Conservation (phyloP, 305 asterid genomes). For the Fraxinus albicans region DNA sequence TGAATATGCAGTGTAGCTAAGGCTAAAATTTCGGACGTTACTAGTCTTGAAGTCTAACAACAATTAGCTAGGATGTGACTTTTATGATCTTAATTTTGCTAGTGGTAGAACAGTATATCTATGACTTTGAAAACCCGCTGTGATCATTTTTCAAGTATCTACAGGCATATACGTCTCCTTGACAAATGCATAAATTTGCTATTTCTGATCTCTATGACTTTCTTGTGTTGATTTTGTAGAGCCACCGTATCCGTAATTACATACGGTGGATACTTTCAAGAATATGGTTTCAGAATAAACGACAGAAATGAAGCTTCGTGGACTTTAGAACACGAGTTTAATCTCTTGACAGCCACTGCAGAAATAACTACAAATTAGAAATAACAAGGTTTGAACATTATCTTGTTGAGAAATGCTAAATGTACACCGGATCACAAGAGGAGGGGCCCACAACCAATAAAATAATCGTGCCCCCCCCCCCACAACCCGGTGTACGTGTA, state of each 20-base stretch:
- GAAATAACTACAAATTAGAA: constrained; percentile 27
- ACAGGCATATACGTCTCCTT: not conserved
- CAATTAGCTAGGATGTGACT: not conserved
- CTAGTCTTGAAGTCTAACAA: not conserved
- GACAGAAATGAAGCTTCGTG: constrained; percentile 70
- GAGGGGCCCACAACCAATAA: no score
- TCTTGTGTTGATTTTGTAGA: constrained; percentile 40
- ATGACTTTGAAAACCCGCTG: not conserved
- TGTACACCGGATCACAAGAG: no score
- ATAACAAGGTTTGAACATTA: not conserved
- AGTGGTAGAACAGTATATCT: not conserved
- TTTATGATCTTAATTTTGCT: not conserved
- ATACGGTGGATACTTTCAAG: constrained; percentile 66
- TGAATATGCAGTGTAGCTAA: not conserved
- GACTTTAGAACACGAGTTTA: constrained; percentile 72
- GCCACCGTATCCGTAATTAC: constrained; percentile 70
- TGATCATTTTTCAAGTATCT: not conserved
- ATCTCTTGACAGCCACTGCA: constrained; percentile 56
- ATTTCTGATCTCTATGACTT: constrained; percentile 13
- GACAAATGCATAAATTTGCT: not conserved
- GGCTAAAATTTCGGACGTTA: not conserved
- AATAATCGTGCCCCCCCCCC: no score
- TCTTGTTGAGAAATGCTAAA: no score
- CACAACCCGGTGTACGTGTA: no score
- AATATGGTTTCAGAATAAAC: constrained; percentile 57